Percentiles rank a stretch among this genome's conserved stretches.
These are phyloP conservation scores for Delitschia confertaspora DNA, from an alignment of 495 filamentous ascomycete species.

Conservation along the genomic window DNA sequence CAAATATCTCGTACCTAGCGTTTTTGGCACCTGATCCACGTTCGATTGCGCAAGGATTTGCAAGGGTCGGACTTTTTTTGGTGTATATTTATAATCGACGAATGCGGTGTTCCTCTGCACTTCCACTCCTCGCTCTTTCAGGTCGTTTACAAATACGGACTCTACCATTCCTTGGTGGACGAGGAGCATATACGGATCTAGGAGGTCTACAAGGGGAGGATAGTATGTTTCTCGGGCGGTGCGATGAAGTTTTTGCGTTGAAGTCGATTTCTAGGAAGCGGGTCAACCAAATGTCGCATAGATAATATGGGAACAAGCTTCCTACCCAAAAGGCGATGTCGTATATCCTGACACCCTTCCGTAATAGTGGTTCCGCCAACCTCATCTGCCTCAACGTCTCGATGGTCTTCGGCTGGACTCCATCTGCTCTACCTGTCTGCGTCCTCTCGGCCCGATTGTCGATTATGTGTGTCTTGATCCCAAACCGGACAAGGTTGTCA, in stretches of 20 bases:
- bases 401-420: constrained; percentile 68
- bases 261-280: constrained; percentile 47
- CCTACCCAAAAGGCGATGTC: constrained; percentile 64
- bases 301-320: neutral
- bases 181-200: constrained; percentile 62
- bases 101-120: constrained; percentile 49
- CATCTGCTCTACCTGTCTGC: constrained; percentile 66
- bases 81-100: constrained; percentile 14
- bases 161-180: constrained; percentile 72
- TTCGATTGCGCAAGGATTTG: constrained; percentile 9
- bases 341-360: constrained; percentile 55
- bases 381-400: constrained; percentile 64
- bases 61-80: constrained; percentile 11
- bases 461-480: constrained; percentile 60
- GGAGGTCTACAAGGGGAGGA: constrained; percentile 59
- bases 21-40: constrained; percentile 8
- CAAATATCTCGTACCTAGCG: constrained; percentile 18
- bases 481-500: constrained; percentile 57
- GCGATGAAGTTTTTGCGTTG: constrained; percentile 45
- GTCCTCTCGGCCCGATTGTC: constrained; percentile 63
- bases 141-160: constrained; percentile 55
- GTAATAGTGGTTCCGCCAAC: constrained; percentile 53
- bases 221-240: constrained; percentile 64
- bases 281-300: neutral
- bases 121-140: constrained; percentile 47